A percentile compares a stretch with the other conserved stretches of the same genome.
Conservation (phyloP, 805 yeast species). For the Priceomyces medius region DNA sequence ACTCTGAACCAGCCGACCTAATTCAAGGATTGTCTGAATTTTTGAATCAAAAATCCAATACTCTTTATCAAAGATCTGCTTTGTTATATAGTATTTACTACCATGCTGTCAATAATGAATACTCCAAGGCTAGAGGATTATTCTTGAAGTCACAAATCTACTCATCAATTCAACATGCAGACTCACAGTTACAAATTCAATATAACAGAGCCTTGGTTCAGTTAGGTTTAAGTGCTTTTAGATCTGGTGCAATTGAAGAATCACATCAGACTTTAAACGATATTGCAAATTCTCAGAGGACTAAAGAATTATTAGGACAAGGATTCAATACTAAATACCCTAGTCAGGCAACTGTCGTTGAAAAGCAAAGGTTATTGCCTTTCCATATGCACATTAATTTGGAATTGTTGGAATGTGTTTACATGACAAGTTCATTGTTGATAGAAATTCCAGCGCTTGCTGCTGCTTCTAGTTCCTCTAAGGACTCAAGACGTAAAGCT, state of each 20-base stretch:
- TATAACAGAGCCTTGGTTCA: conserved; percentile 96
- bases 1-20: conserved; percentile 43
- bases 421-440: conserved; percentile 83
- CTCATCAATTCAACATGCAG: conserved; percentile 78
- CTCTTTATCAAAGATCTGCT: conserved; percentile 76
- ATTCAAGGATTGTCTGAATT: conserved; percentile 64
- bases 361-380: conserved; percentile 83
- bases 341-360: conserved; percentile 55
- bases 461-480: conserved; percentile 62
- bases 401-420: conserved; percentile 91
- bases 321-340: conserved; percentile 70
- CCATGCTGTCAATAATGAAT: conserved; percentile 85
- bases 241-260: conserved; percentile 81
- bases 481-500: conserved; percentile 55
- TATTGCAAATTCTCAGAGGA: conserved; percentile 78
- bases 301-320: conserved; percentile 93
- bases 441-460: conserved; percentile 85
- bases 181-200: conserved; percentile 81
- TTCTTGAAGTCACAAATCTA: conserved; percentile 83
- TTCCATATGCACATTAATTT: conserved; percentile 98
- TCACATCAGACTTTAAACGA: conserved; percentile 85
- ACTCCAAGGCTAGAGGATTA: conserved; percentile 83
- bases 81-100: conserved; percentile 83
- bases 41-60: conserved; percentile 64
- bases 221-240: conserved; percentile 93